phyloP scores from a whole-genome alignment of 306 rosid genomes.

The Castanea crenata region DNA sequence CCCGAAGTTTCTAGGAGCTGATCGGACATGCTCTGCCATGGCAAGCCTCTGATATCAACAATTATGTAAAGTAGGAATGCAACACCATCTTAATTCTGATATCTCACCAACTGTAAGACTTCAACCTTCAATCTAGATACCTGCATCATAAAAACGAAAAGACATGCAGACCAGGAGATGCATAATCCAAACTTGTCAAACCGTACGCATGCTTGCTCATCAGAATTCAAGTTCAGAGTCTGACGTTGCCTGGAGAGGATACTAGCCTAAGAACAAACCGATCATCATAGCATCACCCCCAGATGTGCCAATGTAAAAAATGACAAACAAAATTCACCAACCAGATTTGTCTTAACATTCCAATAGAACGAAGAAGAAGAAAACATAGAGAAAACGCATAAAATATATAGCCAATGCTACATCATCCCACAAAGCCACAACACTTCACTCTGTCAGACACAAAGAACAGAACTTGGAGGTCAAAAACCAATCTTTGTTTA shows the following conservation, averaged over 20 bases:
- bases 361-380: conserved; percentile 13
- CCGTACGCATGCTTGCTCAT: conserved; percentile 15
- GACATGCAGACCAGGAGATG: conserved; percentile 13
- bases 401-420: conserved; percentile 16
- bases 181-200: conserved; percentile 18
- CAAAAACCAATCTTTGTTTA: conserved; percentile 10
- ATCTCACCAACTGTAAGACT: conserved; percentile 14
- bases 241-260: conserved; percentile 16
- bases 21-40: not conserved
- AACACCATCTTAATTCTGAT: conserved; percentile 4
- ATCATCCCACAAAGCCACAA: conserved; percentile 3
- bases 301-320: not conserved
- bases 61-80: not conserved
- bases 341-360: not conserved
- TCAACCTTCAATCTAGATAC: conserved; percentile 8
- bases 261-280: conserved; percentile 16
- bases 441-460: conserved; percentile 48
- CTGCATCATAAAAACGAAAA: conserved; percentile 18
- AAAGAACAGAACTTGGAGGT: conserved; percentile 35
- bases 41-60: conserved; percentile 14
- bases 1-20: conserved; percentile 2
- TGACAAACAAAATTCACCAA: conserved; percentile 16
- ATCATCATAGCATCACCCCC: conserved; percentile 2
- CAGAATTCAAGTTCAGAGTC: conserved; percentile 21
- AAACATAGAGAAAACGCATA: conserved; percentile 1